Evolutionary conservation across 495 filamentous ascomycete genomes (phyloP).

Genomic region (Aspergillus indologenus): DNA sequence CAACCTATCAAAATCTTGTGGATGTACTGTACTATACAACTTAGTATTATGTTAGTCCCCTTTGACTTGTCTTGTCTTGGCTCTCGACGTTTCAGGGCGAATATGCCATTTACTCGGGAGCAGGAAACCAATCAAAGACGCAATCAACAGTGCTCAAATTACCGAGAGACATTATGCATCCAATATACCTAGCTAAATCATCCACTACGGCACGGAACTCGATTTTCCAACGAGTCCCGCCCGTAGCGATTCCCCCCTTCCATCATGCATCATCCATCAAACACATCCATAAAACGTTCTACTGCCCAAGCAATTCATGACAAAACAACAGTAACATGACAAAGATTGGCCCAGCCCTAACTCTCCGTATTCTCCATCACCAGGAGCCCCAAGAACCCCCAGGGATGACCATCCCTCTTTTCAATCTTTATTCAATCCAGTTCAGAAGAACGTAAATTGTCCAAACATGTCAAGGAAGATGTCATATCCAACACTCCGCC

Average conservation of each 20-base stretch:
- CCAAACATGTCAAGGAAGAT: neutral
- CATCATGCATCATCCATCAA: slow-evolving; percentile 9
- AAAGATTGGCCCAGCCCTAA: slow-evolving; percentile 5
- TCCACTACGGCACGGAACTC: neutral
- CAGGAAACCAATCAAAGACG: slow-evolving; percentile 5
- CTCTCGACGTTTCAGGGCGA: too few relatives aligned
- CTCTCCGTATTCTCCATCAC: neutral
- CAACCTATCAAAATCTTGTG: neutral
- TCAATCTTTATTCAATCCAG: neutral
- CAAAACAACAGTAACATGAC: slow-evolving; percentile 4
- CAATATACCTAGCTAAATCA: slow-evolving; percentile 14
- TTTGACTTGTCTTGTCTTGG: too few relatives aligned
- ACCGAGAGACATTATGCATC: slow-evolving; percentile 25
- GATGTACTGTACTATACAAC: slow-evolving; percentile 1
- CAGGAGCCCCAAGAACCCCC: neutral
- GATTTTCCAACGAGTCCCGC: slow-evolving; percentile 12
- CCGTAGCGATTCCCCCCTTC: slow-evolving; percentile 1
- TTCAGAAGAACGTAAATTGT: neutral
- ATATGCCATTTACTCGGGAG: neutral
- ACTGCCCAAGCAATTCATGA: slow-evolving; percentile 19
- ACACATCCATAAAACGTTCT: slow-evolving; percentile 13
- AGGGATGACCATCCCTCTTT: neutral
- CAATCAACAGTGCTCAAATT: slow-evolving; percentile 18
- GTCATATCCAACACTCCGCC: neutral
- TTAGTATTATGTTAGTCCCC: slow-evolving; percentile 20